Base-by-base conservation (phyloP, 1,284 basidiomycete species). In the Ustilago trichophora region DNA sequence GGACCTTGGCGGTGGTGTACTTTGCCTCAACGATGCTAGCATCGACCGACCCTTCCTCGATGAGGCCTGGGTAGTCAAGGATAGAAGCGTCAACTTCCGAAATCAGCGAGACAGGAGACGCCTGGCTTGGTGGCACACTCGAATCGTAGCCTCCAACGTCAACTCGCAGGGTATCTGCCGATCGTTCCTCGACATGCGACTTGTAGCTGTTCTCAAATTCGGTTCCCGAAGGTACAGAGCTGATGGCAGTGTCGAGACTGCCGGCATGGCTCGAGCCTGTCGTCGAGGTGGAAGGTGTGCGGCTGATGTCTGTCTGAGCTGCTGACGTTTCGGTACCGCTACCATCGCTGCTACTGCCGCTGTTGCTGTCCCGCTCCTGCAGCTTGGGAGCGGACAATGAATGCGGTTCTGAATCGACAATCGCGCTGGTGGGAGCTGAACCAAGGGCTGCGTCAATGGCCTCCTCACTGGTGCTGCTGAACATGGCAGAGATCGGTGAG, bases 261-360 rank as follows among this genome's bases (percentile, higher is more conserved):
- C 63, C 54, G 16, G 58, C 55, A 29, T 68, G 62, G 38, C 65
- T 63, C 31, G 73, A 67, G 22, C 69, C 56, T 22, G 70, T 75
- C 0, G 76, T 78, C 0, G 76, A 78, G 3, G 75, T 76, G 22
- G 76, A 78, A 0, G 72, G 74, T 6, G 76, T 77, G 15, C 75
- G 62, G 38, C 76, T 75, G 53, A 78, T 76, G n/a, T 78, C 76
- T 3, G 75, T 58, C 33, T 76, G 71, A 3, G 51, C 46, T 8
- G 48, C 47, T 13, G 60, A 48, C 5, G 60, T 24, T 22, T 57
- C 60, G 35, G 44, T 52, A 19, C 41, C 60, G 22, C 49, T 56
- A 15, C 42, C 51, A 12, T 48, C 46, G 16, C 58, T 48, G 40
- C 45, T n/a, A 13, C 40, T 40, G 32, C 47, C 38, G 47, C 49